Evolutionary conservation across 768 basidiomycete genomes (phyloP).

Genomic region (Trametes cingulata): DNA sequence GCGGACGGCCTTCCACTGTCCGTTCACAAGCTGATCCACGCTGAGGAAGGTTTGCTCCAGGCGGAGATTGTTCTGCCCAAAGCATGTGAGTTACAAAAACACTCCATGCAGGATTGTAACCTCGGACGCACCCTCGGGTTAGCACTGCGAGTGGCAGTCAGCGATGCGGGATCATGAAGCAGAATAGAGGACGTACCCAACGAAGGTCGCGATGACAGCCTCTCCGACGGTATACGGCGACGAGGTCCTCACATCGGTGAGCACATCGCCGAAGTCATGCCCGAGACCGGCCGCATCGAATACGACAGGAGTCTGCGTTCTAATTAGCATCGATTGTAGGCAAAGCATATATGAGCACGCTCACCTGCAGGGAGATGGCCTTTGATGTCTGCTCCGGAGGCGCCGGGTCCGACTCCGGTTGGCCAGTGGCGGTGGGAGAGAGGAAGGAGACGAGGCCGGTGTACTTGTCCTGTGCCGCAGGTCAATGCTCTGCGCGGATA

Average conservation of each 20-base stretch:
- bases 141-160: slow-evolving; percentile 40
- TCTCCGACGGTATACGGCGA: slow-evolving; percentile 56
- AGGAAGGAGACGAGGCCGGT: slow-evolving; percentile 64
- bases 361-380: slow-evolving; percentile 68
- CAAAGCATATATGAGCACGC: slow-evolving; percentile 4
- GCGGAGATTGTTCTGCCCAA: slow-evolving; percentile 67
- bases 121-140: slow-evolving; percentile 62
- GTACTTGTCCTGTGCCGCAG: slow-evolving; percentile 51
- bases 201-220: slow-evolving; percentile 62
- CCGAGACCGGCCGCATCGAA: slow-evolving; percentile 59
- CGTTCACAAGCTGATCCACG: slow-evolving; percentile 53
- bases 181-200: slow-evolving; percentile 52
- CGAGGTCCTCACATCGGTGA: slow-evolving; percentile 50
- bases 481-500: background rate
- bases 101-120: background rate
- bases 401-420: slow-evolving; percentile 62
- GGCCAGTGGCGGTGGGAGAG: slow-evolving; percentile 46
- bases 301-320: slow-evolving; percentile 56
- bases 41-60: slow-evolving; percentile 73
- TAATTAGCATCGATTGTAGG: background rate
- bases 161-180: no score
- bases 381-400: slow-evolving; percentile 63
- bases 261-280: slow-evolving; percentile 61
- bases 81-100: background rate
- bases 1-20: slow-evolving; percentile 55